Evolutionary conservation across 1,139 yeast genomes (phyloP), one percentile per base, ranked within the genome.

Genomic region (Fermentozyma sake): DNA sequence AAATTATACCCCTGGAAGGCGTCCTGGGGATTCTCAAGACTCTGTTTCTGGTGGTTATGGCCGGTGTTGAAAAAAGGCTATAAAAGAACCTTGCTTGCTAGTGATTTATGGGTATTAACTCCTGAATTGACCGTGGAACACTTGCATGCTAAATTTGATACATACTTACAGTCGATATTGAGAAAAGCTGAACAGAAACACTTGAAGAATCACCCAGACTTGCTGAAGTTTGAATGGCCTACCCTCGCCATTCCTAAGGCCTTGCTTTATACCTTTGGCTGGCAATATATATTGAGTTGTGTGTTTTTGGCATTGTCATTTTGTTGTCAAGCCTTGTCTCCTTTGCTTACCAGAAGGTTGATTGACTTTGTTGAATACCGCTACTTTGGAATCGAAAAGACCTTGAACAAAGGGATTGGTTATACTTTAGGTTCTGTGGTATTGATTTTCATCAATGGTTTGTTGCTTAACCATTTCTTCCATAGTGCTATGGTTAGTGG

Each of bases 401-500:
- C 55, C 6, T 43, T 50, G 33, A 57, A 52, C 27, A 58, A 52
- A 39, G 72, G 72, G 33, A 46, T 67, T 10, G 70, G 67, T 6
- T 66, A 55, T 33, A 60, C 70, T 16, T 27, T 66, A 25, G 66
- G 61, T n/a, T 52, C 70, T 1, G 68, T 61, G 27, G 41, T 50
- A 3, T 50, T 67, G 34, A 58, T 65, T 28, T 57, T 61, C 31
- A 34, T 61, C 26, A 66, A 64, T 38, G 72, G 72, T 10, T 46
- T 67, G 31, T 50, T 62, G 23, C 44, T 65, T 23, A 66, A 67
- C 43, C 73, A 67, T 35, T 63, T 52, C 33, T 65, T 63, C 48
- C 69, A 65, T 37, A 53, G 53, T 31, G 59, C 72, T 21, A 66
- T 65, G 72, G 50, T 64, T 28, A 53, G 65, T n/a, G 73, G 72